These are phyloP conservation scores for Marsdenia floribunda DNA, from an alignment of 257 asterid species.

Conservation along the genomic window DNA sequence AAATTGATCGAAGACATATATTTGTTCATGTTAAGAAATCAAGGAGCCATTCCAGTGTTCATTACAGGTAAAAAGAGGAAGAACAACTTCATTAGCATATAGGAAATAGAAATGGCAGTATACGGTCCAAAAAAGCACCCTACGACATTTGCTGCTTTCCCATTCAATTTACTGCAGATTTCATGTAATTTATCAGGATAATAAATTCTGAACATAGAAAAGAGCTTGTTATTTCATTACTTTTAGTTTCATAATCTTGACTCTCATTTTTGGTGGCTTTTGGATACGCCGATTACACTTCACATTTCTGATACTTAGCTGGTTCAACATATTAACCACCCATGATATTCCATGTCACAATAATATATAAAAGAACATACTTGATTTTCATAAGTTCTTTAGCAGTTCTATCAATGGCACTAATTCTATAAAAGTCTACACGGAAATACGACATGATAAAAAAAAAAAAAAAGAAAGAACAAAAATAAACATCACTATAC, in stretches of 20 bases:
- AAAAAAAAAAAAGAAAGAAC: neutral
- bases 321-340: neutral
- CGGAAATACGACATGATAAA: neutral
- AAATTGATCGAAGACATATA: neutral
- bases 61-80: no score
- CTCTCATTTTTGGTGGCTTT: neutral
- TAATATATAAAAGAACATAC: neutral
- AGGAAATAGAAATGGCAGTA: neutral
- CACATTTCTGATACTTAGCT: neutral
- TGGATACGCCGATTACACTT: neutral
- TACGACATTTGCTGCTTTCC: neutral
- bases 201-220: neutral
- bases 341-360: neutral
- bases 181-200: neutral
- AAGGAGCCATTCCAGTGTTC: neutral
- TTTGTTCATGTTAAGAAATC: neutral
- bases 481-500: slow-evolving; percentile 16
- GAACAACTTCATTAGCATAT: neutral
- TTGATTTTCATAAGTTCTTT: neutral
- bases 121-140: neutral
- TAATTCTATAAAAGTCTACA: neutral
- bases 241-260: neutral
- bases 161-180: neutral
- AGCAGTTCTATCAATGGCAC: neutral
- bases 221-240: neutral